Evolutionary conservation across 495 filamentous ascomycete genomes (phyloP), one percentile per base, ranked within the genome.

Genomic region (Aspergillus leporis): DNA sequence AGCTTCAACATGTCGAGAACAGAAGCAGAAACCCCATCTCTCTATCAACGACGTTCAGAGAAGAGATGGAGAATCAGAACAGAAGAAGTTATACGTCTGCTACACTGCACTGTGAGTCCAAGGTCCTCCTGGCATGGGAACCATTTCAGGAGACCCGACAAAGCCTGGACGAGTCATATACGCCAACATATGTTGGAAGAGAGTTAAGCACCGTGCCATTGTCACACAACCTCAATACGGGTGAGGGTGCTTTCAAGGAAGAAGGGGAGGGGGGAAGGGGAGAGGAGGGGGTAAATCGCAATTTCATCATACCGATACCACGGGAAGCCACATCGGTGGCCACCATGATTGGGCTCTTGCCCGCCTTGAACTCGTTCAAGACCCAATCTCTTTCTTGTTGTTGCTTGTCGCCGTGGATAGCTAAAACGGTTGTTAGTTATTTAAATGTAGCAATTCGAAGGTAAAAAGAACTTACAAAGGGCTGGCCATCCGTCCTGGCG

Each of bases 381-480:
- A 98, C 94, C 94, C 94, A 98, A 79, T 98, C 94, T 79, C 94
- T 92, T 78, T 98, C 94, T 71, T 97, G 95, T 73, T 98, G 94
- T 69, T 97, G 93, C 81, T 98, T 98, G 83, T 98, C 94, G 68
- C 94, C 94, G 81, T 98, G 94, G 66, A 98, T 98, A 50, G 94
- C 92, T 92, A 28, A 59, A 47, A 14, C 19, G 43, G 5, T 50
- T 28, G 74, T 90, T 81, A 89, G 84, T 56, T 16, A 93, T 92
- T 90, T 56, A 31, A 23, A 56, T 38, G 13, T n/a, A 45, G 7
- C 49, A 23, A 74, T 88, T 81, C 89, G 83, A 55, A n/a, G 53
- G 28, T 23, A 18, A 43, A 28, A 46, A 10, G 54, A 62, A 82
- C 90, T 81, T 87, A 95, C 91, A 97, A 63, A 98, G 87, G 41